Evolutionary conservation across 257 asterid species (phyloP).

Genomic region (Scutellaria barbata): DNA sequence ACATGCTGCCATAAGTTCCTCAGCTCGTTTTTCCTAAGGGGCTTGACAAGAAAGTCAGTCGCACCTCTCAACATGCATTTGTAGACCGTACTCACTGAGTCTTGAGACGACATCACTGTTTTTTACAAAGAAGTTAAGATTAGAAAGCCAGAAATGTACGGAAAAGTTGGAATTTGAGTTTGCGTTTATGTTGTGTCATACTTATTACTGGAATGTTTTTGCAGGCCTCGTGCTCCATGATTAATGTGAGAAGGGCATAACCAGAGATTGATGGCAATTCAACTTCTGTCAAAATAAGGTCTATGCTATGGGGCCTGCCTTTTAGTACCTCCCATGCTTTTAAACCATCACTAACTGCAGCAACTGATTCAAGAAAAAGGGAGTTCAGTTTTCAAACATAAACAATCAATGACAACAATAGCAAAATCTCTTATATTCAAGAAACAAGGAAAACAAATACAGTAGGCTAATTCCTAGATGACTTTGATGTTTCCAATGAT

Average conservation of each 20-base stretch:
- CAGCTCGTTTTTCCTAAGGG: slow-evolving; percentile 87
- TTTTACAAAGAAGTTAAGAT: slow-evolving; percentile 29
- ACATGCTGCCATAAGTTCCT: slow-evolving; percentile 98
- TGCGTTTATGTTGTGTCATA: slow-evolving; percentile 38
- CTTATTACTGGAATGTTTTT: slow-evolving; percentile 95
- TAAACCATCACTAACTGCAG: slow-evolving; percentile 89
- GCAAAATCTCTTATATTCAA: neutral
- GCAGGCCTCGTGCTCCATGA: slow-evolving; percentile 92
- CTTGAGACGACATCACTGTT: slow-evolving; percentile 96
- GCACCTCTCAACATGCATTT: slow-evolving; percentile 98
- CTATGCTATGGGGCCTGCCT: slow-evolving; percentile 65
- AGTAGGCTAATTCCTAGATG: too few species aligned
- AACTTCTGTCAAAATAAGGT: slow-evolving; percentile 88
- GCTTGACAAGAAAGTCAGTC: slow-evolving; percentile 94
- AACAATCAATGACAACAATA: neutral
- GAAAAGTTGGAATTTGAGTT: neutral
- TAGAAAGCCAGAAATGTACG: neutral
- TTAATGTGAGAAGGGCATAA: slow-evolving; percentile 88
- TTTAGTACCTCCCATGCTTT: slow-evolving; percentile 94
- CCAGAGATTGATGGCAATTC: slow-evolving; percentile 98
- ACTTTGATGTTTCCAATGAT: too few species aligned
- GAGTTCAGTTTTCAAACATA: slow-evolving; percentile 15
- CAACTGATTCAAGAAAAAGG: slow-evolving; percentile 54
- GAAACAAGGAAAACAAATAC: too few species aligned
- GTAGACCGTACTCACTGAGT: slow-evolving; percentile 88